phyloP scores from a whole-genome alignment of 2,329 filamentous ascomycete species.

The Malbranchea zuffiana region DNA sequence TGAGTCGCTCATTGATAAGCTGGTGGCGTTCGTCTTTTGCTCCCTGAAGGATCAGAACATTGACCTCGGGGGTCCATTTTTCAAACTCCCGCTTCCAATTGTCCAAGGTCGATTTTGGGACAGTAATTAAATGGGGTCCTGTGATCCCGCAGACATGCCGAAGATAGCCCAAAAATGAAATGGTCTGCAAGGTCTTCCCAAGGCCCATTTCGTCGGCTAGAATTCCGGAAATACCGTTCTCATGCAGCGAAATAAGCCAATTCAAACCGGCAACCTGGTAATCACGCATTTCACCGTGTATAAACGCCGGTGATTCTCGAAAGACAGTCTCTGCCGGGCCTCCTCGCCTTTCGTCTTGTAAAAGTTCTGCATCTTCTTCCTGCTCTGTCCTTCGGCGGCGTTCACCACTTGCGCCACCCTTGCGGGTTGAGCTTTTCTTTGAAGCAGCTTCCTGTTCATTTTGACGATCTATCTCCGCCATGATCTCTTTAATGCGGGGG shows the following conservation, averaged over 20 bases:
- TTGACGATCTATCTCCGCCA: constrained; percentile 87
- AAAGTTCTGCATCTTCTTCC: constrained; percentile 86
- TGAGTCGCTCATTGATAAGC: constrained; percentile 81
- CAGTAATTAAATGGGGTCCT: constrained; percentile 80
- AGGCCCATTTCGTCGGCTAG: constrained; percentile 97
- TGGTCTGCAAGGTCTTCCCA: constrained; percentile 94
- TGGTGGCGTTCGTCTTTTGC: constrained; percentile 84
- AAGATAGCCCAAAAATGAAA: constrained; percentile 89
- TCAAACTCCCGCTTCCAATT: constrained; percentile 96
- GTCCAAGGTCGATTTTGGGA: constrained; percentile 94
- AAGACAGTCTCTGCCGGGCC: constrained; percentile 82
- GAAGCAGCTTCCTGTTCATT: constrained; percentile 62
- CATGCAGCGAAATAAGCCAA: constrained; percentile 94
- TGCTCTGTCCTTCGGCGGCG: constrained; percentile 84
- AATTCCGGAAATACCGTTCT: constrained; percentile 97
- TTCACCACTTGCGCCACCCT: constrained; percentile 71
- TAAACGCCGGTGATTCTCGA: constrained; percentile 82
- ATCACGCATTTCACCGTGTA: constrained; percentile 80
- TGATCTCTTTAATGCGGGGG: constrained; percentile 85
- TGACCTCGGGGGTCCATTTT: constrained; percentile 90
- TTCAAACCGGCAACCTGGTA: constrained; percentile 94
- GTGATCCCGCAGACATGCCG: constrained; percentile 81
- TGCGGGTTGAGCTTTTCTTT: constrained; percentile 65
- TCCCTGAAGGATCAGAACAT: constrained; percentile 86
- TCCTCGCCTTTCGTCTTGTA: constrained; percentile 78